Percentiles rank a stretch among this genome's conserved stretches.
phyloP scores from a whole-genome alignment of 2,329 filamentous ascomycete genomes.

The Hymenoscyphus salicellus region DNA sequence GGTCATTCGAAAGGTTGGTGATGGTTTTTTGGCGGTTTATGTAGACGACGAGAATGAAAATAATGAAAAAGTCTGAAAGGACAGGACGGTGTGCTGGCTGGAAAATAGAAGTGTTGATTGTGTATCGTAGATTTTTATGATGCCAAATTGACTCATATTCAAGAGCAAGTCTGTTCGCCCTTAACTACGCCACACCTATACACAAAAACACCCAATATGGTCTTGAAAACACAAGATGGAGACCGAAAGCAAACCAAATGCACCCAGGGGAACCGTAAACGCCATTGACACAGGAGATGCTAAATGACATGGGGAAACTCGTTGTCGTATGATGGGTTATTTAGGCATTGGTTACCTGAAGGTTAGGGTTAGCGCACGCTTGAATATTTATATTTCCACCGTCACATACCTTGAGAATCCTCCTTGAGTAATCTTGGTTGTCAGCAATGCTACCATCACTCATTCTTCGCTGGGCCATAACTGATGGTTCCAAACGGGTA shows the following conservation, averaged over 20 bases:
- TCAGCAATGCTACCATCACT: constrained; percentile 96
- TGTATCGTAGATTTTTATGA: constrained; percentile 25
- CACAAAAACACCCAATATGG: constrained; percentile 33
- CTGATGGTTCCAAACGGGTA: constrained; percentile 76
- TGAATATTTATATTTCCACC: constrained; percentile 10
- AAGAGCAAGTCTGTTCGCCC: constrained; percentile 29
- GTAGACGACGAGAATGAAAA: neutral
- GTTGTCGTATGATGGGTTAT: constrained; percentile 39
- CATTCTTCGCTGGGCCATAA: constrained; percentile 77
- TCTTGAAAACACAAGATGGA: constrained; percentile 23
- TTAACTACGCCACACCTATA: constrained; percentile 35
- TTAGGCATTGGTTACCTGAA: constrained; percentile 60
- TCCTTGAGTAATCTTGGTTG: constrained; percentile 93
- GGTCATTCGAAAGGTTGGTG: neutral
- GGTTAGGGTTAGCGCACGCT: constrained; percentile 9
- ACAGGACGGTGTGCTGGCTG: constrained; percentile 32
- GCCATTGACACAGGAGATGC: constrained; percentile 32
- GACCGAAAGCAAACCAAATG: constrained; percentile 30
- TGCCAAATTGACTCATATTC: constrained; percentile 20
- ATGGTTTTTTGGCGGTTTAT: neutral
- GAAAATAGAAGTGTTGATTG: constrained; percentile 19
- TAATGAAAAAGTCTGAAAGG: constrained; percentile 31
- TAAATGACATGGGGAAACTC: constrained; percentile 35
- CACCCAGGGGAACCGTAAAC: constrained; percentile 29
- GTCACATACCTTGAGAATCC: constrained; percentile 81